These are phyloP conservation scores for Chaetomiaceae sp. DNA, from an alignment of 2,329 filamentous ascomycete species.

Conservation along the genomic window DNA sequence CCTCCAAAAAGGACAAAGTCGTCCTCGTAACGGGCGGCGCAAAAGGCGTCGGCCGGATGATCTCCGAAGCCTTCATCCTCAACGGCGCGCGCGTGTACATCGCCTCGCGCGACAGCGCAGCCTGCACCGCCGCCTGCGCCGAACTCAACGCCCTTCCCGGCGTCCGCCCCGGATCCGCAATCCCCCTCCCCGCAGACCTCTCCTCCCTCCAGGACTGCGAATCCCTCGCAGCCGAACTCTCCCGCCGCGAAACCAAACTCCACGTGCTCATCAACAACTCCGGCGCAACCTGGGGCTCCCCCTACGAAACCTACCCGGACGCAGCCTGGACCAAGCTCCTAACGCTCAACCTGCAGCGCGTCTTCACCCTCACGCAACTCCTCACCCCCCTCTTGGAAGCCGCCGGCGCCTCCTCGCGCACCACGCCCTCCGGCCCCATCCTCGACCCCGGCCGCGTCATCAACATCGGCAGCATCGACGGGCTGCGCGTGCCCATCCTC, in stretches of 20 bases:
- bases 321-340: conserved; percentile 54
- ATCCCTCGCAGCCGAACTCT: conserved; percentile 48
- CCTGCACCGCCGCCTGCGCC: conserved; percentile 52
- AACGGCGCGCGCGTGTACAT: conserved; percentile 64
- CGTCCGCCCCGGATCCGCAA: conserved; percentile 39
- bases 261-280: conserved; percentile 64
- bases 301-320: conserved; percentile 56
- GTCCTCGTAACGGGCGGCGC: conserved; percentile 55
- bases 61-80: conserved; percentile 58
- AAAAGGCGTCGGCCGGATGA: conserved; percentile 64
- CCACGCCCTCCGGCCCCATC: conserved; percentile 20
- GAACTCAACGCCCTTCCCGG: conserved; percentile 50
- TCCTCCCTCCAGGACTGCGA: conserved; percentile 54
- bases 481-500: conserved; percentile 52
- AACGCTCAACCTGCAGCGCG: conserved; percentile 63
- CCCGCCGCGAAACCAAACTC: conserved; percentile 45
- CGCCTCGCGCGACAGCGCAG: conserved; percentile 55
- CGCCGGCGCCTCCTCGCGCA: conserved; percentile 31
- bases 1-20: conserved; percentile 47
- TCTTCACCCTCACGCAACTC: conserved; percentile 61
- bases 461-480: conserved; percentile 62
- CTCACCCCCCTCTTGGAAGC: conserved; percentile 55
- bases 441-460: conserved; percentile 53
- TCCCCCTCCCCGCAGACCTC: conserved; percentile 59
- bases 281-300: conserved; percentile 60